These are phyloP conservation scores for Blastomyces gilchristii DNA, from an alignment of 2,329 filamentous ascomycete genomes.

Conservation along the genomic window DNA sequence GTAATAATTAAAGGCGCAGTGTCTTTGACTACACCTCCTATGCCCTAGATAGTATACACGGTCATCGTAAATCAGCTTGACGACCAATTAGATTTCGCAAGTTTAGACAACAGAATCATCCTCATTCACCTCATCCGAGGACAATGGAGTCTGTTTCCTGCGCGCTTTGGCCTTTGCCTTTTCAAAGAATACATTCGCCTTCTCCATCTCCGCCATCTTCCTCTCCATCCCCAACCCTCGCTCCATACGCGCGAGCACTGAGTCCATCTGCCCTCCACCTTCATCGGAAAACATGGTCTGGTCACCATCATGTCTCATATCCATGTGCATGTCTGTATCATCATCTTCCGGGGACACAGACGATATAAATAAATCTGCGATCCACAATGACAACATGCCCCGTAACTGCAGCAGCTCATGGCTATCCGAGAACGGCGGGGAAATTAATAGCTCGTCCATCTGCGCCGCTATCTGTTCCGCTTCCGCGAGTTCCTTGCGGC, in stretches of 20 bases:
- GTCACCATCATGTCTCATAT: conserved; percentile 6
- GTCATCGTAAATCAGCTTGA: neutral
- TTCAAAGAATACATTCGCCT: conserved; percentile 8
- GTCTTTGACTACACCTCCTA: neutral
- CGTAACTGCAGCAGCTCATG: conserved; percentile 57
- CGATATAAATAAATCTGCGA: conserved; percentile 52
- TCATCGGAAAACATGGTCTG: conserved; percentile 5
- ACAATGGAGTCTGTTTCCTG: neutral
- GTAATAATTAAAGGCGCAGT: neutral
- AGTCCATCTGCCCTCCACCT: neutral
- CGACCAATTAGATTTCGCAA: neutral
- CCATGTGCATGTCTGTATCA: conserved; percentile 14
- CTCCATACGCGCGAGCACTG: conserved; percentile 4
- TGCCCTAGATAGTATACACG: neutral
- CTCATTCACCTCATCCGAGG: neutral
- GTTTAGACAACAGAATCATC: neutral
- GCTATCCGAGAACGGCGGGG: conserved; percentile 60
- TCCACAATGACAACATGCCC: conserved; percentile 64
- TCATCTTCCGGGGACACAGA: conserved; percentile 22
- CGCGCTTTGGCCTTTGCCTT: conserved; percentile 7
- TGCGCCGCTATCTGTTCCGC: conserved; percentile 55
- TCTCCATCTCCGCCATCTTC: conserved; percentile 7
- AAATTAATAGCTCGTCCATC: conserved; percentile 61
- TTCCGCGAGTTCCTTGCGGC: conserved; percentile 44
- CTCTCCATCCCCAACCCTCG: conserved; percentile 6